Conservation (phyloP, 176 grass and related monocot species). For the Oryza meyeriana region DNA sequence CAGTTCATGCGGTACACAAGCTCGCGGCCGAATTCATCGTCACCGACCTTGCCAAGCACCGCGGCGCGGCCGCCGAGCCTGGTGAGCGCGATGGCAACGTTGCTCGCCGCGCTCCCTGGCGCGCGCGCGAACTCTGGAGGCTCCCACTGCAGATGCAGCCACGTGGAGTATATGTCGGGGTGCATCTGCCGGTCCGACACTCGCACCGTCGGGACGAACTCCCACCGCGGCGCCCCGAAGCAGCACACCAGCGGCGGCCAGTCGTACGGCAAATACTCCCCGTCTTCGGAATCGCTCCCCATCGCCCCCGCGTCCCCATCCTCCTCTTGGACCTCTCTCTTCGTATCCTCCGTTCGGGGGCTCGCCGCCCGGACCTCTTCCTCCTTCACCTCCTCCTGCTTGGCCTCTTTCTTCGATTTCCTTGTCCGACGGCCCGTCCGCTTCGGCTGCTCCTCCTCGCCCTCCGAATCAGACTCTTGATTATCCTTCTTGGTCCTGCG, state of each 20-base stretch:
- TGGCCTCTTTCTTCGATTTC: slow-evolving; percentile 37
- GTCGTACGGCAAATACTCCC: slow-evolving; percentile 31
- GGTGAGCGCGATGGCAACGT: slow-evolving; percentile 70
- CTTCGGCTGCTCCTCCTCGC: slow-evolving; percentile 23
- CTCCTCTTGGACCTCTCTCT: background rate
- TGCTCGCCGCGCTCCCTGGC: slow-evolving; percentile 65
- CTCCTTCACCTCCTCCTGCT: slow-evolving; percentile 10
- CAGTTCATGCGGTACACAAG: slow-evolving; percentile 70
- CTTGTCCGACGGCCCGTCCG: slow-evolving; percentile 24
- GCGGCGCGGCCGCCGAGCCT: slow-evolving; percentile 69
- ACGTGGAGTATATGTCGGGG: slow-evolving; percentile 68
- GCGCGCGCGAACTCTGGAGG: slow-evolving; percentile 84
- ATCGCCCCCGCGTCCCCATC: slow-evolving; percentile 1
- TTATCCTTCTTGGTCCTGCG: slow-evolving; percentile 34
- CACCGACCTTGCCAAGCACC: slow-evolving; percentile 82
- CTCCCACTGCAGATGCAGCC: slow-evolving; percentile 79
- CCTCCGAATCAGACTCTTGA: slow-evolving; percentile 8
- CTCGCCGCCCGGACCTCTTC: slow-evolving; percentile 1
- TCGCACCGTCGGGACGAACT: slow-evolving; percentile 80
- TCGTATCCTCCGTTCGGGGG: background rate
- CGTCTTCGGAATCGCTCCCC: slow-evolving; percentile 15
- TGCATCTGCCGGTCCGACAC: slow-evolving; percentile 87
- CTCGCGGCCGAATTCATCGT: slow-evolving; percentile 76
- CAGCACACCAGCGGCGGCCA: slow-evolving; percentile 70
- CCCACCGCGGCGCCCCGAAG: slow-evolving; percentile 73